Percentiles rank a stretch among this genome's conserved stretches.
These are phyloP conservation scores for Verticillium klebahnii DNA, from an alignment of 2,329 filamentous ascomycete species.

Conservation along the genomic window DNA sequence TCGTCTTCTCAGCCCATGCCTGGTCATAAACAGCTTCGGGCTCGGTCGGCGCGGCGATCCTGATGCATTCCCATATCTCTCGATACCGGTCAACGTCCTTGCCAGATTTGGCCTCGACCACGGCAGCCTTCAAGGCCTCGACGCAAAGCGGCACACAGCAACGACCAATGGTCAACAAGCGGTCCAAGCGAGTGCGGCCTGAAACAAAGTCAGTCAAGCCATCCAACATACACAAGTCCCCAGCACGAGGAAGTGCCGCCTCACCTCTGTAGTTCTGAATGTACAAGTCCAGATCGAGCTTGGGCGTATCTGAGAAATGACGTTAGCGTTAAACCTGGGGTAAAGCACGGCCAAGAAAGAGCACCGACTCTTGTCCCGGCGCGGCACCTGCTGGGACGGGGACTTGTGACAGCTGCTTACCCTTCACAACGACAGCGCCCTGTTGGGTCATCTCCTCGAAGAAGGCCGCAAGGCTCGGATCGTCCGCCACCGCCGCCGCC, in stretches of 20 bases:
- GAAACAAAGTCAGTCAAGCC: slow-evolving; percentile 4
- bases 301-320: slow-evolving; percentile 44
- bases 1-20: slow-evolving; percentile 69
- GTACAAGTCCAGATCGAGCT: slow-evolving; percentile 88
- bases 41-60: slow-evolving; percentile 59
- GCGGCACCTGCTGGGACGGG: not conserved
- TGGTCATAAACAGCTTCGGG: slow-evolving; percentile 63
- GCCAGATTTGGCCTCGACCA: slow-evolving; percentile 70
- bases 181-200: slow-evolving; percentile 79
- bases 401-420: slow-evolving; percentile 23
- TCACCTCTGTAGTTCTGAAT: slow-evolving; percentile 82
- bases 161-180: slow-evolving; percentile 76
- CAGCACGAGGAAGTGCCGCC: slow-evolving; percentile 12
- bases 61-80: slow-evolving; percentile 62
- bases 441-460: slow-evolving; percentile 42
- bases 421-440: slow-evolving; percentile 42
- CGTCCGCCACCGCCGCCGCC: slow-evolving; percentile 19
- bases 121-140: slow-evolving; percentile 76
- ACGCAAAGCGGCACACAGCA: slow-evolving; percentile 70
- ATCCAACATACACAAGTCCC: not conserved
- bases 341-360: not conserved
- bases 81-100: slow-evolving; percentile 70
- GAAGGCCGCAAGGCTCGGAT: slow-evolving; percentile 29
- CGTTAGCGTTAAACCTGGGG: slow-evolving; percentile 5
- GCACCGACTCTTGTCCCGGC: not conserved